Conservation (phyloP, 129 eudicot genomes). For the Arctium minus region DNA sequence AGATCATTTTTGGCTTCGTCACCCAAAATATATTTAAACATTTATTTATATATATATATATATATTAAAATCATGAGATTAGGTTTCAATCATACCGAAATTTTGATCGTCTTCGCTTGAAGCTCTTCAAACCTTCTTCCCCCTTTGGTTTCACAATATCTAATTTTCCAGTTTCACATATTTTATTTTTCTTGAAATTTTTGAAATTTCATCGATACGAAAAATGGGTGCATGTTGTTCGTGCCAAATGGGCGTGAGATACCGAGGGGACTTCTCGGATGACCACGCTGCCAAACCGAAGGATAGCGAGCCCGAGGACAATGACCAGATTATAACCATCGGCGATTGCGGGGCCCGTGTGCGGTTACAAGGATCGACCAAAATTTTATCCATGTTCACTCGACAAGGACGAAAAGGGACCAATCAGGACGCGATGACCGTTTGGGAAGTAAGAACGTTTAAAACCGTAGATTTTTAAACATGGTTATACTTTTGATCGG, state of each 20-base stretch:
- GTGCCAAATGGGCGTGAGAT: slow-evolving; percentile 36
- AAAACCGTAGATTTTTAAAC: neutral
- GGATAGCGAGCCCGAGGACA: slow-evolving; percentile 20
- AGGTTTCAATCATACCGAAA: neutral
- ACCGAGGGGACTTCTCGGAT: slow-evolving; percentile 8
- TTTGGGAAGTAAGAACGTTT: slow-evolving; percentile 63
- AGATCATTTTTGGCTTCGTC: neutral
- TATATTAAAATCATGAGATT: neutral
- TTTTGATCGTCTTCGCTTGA: neutral
- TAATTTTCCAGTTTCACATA: neutral
- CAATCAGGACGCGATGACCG: slow-evolving; percentile 85
- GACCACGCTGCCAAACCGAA: slow-evolving; percentile 7
- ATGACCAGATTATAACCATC: slow-evolving; percentile 12
- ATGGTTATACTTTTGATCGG: neutral
- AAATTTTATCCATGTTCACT: slow-evolving; percentile 47
- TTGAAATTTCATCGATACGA: neutral
- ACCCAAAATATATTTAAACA: neutral
- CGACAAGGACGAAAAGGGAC: slow-evolving; percentile 62
- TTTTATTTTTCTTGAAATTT: neutral
- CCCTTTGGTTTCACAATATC: neutral
- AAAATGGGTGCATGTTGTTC: slow-evolving; percentile 80
- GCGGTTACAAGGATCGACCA: slow-evolving; percentile 59
- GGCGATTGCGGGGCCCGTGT: slow-evolving; percentile 56
- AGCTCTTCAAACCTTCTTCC: neutral
- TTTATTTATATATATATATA: neutral